phyloP scores from a whole-genome alignment of 352 stramenopile species.

The Phytophthora ramorum region DNA sequence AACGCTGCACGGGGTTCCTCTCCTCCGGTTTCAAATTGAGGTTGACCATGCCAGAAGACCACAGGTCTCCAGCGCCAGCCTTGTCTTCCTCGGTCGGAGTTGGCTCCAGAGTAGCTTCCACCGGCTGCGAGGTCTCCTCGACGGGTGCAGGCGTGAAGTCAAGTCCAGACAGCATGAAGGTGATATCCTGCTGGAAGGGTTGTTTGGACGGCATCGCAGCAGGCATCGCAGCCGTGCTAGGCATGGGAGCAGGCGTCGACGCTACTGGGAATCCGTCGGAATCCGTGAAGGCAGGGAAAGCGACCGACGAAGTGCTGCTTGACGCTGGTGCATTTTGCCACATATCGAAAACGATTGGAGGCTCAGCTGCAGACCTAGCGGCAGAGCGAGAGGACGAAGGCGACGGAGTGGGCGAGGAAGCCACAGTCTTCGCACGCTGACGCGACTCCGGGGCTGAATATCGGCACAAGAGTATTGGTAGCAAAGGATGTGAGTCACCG shows the following conservation, averaged over 20 bases:
- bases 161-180: constrained; percentile 77
- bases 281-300: constrained; percentile 39
- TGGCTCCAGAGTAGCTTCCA: constrained; percentile 24
- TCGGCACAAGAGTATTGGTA: background rate
- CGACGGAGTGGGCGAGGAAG: constrained; percentile 30
- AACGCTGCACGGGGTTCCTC: constrained; percentile 56
- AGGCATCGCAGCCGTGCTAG: constrained; percentile 19
- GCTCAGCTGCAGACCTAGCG: constrained; percentile 29
- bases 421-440: constrained; percentile 54
- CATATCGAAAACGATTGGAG: constrained; percentile 33
- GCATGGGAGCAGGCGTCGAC: constrained; percentile 4
- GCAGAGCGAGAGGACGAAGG: constrained; percentile 12
- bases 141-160: constrained; percentile 71
- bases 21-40: constrained; percentile 70
- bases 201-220: constrained; percentile 8
- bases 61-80: constrained; percentile 53
- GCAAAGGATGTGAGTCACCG: background rate
- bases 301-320: constrained; percentile 4
- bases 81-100: constrained; percentile 37
- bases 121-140: constrained; percentile 30
- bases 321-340: constrained; percentile 27
- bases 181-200: constrained; percentile 58
- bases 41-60: constrained; percentile 79
- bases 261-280: constrained; percentile 28
- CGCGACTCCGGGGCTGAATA: constrained; percentile 52